Percentiles rank a stretch among this genome's conserved stretches.
Conservation (phyloP, 805 yeast genomes). For the Middelhovenomyces tepae region DNA sequence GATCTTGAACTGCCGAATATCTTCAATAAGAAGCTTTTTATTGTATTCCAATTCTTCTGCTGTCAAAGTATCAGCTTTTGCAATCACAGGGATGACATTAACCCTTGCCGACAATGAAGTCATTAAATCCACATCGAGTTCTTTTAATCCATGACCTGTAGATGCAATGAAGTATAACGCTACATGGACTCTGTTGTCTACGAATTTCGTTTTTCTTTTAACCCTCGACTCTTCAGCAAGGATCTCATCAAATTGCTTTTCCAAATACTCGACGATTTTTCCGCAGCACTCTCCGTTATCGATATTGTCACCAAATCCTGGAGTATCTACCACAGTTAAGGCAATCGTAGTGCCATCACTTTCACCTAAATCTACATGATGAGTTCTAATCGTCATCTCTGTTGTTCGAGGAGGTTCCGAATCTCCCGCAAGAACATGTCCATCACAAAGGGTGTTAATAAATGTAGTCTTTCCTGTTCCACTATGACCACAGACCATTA, state of each 20-base stretch:
- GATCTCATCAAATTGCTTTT: constrained; percentile 56
- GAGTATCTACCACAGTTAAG: constrained; percentile 57
- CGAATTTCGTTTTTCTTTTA: constrained; percentile 69
- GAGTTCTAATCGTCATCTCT: constrained; percentile 8
- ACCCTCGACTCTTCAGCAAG: constrained; percentile 83
- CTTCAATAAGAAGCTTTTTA: constrained; percentile 47
- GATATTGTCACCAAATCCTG: constrained; percentile 70
- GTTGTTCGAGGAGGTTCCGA: constrained; percentile 10
- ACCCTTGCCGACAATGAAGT: constrained; percentile 59
- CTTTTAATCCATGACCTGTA: constrained; percentile 43
- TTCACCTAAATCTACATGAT: constrained; percentile 40
- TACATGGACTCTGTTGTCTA: constrained; percentile 73
- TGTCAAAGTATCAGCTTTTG: constrained; percentile 74
- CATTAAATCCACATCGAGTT: constrained; percentile 68
- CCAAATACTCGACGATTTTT: constrained; percentile 49
- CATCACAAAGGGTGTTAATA: constrained; percentile 54
- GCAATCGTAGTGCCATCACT: constrained; percentile 43
- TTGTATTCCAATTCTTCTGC: constrained; percentile 48
- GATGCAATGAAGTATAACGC: constrained; percentile 68
- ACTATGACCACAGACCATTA: constrained; percentile 61
- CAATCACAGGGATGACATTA: constrained; percentile 75
- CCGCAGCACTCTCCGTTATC: constrained; percentile 43
- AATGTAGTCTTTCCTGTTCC: constrained; percentile 74
- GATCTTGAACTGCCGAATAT: constrained; percentile 48
- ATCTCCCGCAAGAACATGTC: constrained; percentile 14